A percentile compares a stretch with the other conserved stretches of the same genome.
These are phyloP conservation scores for Neofusicoccum umdonicola DNA, from an alignment of 2,329 filamentous ascomycete species.

Conservation along the genomic window DNA sequence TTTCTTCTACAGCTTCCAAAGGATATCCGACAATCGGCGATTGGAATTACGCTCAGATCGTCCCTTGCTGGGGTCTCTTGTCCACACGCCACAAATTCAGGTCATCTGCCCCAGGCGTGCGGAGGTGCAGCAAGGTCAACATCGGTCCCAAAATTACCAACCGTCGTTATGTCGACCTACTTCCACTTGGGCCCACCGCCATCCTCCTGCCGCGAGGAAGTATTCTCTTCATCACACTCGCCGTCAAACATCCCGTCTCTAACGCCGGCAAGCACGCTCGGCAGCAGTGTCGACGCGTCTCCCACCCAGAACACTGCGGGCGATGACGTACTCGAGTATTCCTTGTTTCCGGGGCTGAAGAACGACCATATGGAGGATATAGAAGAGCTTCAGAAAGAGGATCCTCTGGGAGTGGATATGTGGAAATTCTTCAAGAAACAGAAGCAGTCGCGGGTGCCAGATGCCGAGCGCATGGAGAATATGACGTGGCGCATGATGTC, in stretches of 20 bases:
- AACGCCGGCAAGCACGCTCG: slow-evolving; percentile 43
- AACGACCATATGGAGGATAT: slow-evolving; percentile 53
- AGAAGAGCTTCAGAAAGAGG: slow-evolving; percentile 83
- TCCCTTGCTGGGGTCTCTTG: too few species aligned
- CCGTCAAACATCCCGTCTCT: slow-evolving; percentile 44
- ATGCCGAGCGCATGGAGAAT: slow-evolving; percentile 97
- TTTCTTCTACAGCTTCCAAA: too few species aligned
- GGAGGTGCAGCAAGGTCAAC: too few species aligned
- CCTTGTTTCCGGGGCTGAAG: slow-evolving; percentile 29
- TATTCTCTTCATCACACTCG: slow-evolving; percentile 27
- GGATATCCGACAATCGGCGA: too few species aligned
- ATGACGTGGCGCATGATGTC: slow-evolving; percentile 99
- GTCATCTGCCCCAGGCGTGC: too few species aligned
- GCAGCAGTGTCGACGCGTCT: slow-evolving; percentile 52
- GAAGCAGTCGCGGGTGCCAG: slow-evolving; percentile 83
- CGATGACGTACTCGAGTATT: slow-evolving; percentile 42
- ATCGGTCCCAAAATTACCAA: neutral
- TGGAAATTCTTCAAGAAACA: slow-evolving; percentile 94
- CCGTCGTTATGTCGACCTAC: neutral
- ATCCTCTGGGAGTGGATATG: slow-evolving; percentile 86
- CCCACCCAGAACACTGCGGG: slow-evolving; percentile 45
- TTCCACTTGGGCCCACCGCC: slow-evolving; percentile 24
- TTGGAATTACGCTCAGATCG: too few species aligned
- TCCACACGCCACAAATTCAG: too few species aligned
- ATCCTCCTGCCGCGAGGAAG: neutral